Percentiles rank a stretch among this genome's conserved stretches.
These are phyloP conservation scores for Leccinum pallidistipes DNA, from an alignment of 1,284 basidiomycete genomes.

Conservation along the genomic window DNA sequence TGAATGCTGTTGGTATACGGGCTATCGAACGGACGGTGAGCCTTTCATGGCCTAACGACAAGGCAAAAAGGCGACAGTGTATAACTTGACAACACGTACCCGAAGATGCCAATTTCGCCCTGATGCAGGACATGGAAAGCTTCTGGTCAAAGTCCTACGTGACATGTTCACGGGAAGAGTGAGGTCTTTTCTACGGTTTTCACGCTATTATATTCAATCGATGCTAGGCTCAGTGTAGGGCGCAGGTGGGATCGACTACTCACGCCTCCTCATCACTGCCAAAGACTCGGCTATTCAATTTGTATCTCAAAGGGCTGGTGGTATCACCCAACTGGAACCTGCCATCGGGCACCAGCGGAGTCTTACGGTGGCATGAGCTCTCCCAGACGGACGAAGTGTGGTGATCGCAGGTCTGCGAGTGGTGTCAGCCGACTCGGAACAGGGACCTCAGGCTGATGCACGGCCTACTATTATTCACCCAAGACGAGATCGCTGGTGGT, in stretches of 20 bases:
- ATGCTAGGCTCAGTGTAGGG: constrained; percentile 43
- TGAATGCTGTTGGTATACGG: constrained; percentile 52
- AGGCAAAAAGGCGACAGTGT: constrained; percentile 63
- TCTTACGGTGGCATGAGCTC: constrained; percentile 44
- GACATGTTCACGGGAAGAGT: constrained; percentile 51
- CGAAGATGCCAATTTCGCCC: constrained; percentile 48
- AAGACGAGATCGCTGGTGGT: constrained; percentile 20
- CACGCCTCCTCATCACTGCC: constrained; percentile 30
- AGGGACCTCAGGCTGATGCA: neutral
- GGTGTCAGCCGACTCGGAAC: constrained; percentile 7
- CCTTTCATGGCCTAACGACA: neutral
- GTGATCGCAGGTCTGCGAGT: constrained; percentile 22
- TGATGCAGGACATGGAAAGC: constrained; percentile 60
- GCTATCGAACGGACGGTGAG: constrained; percentile 44
- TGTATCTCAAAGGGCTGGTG: constrained; percentile 49
- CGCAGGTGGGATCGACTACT: constrained; percentile 47
- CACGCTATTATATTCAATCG: neutral
- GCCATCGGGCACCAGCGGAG: constrained; percentile 49
- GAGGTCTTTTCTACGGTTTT: constrained; percentile 34
- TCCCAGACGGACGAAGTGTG: constrained; percentile 43
- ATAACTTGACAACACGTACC: constrained; percentile 19
- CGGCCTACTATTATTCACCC: constrained; percentile 20
- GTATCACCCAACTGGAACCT: constrained; percentile 58
- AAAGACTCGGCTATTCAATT: constrained; percentile 62
- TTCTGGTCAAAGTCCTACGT: constrained; percentile 66